These are phyloP conservation scores for Fusarium decemcellulare DNA, from an alignment of 2,329 filamentous ascomycete genomes.

Conservation along the genomic window DNA sequence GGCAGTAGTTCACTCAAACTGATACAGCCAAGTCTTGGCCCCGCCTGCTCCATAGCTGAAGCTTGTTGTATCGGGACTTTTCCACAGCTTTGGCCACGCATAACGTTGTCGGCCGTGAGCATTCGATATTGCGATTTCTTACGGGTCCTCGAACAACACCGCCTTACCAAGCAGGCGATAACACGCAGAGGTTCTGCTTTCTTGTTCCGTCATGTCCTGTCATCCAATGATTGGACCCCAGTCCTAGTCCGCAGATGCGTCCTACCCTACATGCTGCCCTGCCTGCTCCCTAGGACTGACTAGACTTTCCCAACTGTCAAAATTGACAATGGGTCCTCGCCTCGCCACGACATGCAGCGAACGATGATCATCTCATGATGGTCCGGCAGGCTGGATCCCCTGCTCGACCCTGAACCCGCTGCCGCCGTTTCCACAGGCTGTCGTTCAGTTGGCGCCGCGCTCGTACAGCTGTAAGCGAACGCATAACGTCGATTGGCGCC, in stretches of 20 bases:
- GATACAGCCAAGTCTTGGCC: constrained; percentile 9
- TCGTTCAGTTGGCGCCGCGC: constrained; percentile 8
- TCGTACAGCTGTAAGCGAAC: constrained; percentile 16
- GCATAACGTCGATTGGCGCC: constrained; percentile 22
- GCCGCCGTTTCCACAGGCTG: constrained; percentile 10
- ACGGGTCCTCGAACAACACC: constrained; percentile 15
- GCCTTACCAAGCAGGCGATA: constrained; percentile 14
- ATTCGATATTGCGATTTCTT: constrained; percentile 2
- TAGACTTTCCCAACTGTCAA: constrained; percentile 18
- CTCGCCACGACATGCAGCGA: constrained; percentile 36
- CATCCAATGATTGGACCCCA: constrained; percentile 18
- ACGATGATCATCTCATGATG: constrained; percentile 49
- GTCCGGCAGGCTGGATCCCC: constrained; percentile 34
- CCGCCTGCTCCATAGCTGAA: background rate
- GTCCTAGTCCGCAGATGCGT: constrained; percentile 17
- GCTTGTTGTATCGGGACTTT: background rate
- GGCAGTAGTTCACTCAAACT: constrained; percentile 17
- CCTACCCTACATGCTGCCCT: constrained; percentile 20
- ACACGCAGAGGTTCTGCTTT: constrained; percentile 6
- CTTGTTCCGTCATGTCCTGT: constrained; percentile 5
- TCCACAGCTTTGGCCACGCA: background rate
- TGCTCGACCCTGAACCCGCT: constrained; percentile 13
- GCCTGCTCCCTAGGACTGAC: constrained; percentile 8
- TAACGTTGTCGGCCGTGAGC: background rate
- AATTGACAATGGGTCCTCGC: constrained; percentile 20